A percentile compares a stretch with the other conserved stretches of the same genome.
These are phyloP conservation scores for Telfairia occidentalis DNA, from an alignment of 331 rosid species.

Conservation along the genomic window DNA sequence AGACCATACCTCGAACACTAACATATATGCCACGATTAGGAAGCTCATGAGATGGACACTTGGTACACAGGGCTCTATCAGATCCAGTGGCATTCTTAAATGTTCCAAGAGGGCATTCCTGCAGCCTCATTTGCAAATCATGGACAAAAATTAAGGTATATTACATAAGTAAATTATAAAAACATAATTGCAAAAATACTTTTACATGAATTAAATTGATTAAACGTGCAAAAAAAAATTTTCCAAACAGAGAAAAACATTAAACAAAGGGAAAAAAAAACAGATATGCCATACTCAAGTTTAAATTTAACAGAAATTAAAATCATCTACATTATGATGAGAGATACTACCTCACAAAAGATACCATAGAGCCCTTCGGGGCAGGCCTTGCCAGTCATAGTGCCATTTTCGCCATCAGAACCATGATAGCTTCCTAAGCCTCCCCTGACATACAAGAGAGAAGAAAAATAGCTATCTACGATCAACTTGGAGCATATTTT, in stretches of 20 bases:
- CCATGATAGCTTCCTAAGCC: conserved; percentile 62
- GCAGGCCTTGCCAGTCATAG: conserved; percentile 71
- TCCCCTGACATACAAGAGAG: conserved; percentile 46
- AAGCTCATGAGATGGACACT: conserved; percentile 55
- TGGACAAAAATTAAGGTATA: conserved; percentile 2
- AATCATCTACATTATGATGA: neutral
- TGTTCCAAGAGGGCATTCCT: conserved; percentile 98
- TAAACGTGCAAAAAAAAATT: neutral
- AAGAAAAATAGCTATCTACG: neutral
- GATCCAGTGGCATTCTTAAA: conserved; percentile 76
- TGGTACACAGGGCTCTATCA: conserved; percentile 54
- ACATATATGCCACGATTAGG: conserved; percentile 67
- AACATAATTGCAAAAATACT: neutral
- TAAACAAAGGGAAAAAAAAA: neutral
- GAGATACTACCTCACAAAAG: conserved; percentile 67
- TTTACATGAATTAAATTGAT: neutral
- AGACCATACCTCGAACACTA: conserved; percentile 62
- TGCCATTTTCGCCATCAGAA: conserved; percentile 64
- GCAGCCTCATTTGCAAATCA: conserved; percentile 18
- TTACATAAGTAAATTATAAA: neutral
- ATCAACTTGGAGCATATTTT: too few relatives aligned
- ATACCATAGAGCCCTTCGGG: conserved; percentile 86
- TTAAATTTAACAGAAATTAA: neutral
- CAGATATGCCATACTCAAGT: neutral
- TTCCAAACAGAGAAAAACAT: neutral